Percentiles rank a stretch among this genome's conserved stretches.
These are phyloP conservation scores for Paramecium pentaurelia DNA, from an alignment of 73 alveolate genomes.

Conservation along the genomic window DNA sequence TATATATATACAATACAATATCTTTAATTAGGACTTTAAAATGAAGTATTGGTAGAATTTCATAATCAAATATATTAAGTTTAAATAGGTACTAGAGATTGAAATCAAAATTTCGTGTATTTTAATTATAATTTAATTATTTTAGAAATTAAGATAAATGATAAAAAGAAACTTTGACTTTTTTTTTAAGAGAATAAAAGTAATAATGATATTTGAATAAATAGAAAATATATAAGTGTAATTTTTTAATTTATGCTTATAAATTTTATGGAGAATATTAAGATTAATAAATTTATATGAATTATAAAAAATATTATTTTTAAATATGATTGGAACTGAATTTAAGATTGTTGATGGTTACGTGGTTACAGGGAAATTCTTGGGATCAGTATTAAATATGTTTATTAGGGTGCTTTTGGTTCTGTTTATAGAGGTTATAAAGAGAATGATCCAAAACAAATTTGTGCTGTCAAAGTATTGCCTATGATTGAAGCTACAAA, in stretches of 20 bases:
- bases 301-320: background rate
- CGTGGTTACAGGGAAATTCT: conserved; percentile 32
- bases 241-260: background rate
- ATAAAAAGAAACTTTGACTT: no score
- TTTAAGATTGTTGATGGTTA: conserved; percentile 19
- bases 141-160: background rate
- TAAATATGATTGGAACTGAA: background rate
- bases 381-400: conserved; percentile 8
- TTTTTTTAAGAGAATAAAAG: no score
- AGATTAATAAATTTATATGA: background rate
- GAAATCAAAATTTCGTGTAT: no score
- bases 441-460: conserved; percentile 38
- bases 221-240: background rate
- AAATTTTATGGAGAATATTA: background rate
- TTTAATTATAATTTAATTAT: no score
- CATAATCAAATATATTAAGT: no score
- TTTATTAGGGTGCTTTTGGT: conserved; percentile 46
- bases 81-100: no score
- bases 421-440: conserved; percentile 33
- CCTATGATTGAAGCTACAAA: conserved; percentile 7
- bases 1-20: background rate
- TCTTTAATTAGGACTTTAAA: background rate
- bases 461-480: conserved; percentile 46
- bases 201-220: no score
- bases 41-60: no score